A percentile compares a stretch with the other conserved stretches of the same genome.
Evolutionary conservation across 352 stramenopile genomes (phyloP).

Genomic region (Albugo candida): DNA sequence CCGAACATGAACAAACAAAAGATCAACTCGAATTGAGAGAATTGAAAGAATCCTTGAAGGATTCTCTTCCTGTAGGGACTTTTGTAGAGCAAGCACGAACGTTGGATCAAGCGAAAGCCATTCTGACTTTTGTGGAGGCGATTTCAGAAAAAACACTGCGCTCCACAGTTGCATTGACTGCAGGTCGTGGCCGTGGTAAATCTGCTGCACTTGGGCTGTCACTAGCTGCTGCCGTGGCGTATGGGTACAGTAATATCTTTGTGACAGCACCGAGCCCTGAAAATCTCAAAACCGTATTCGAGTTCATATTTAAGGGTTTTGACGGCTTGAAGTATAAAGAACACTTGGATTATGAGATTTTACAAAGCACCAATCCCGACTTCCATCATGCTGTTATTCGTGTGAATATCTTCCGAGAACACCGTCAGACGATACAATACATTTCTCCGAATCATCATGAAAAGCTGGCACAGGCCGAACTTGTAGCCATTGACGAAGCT

Average conservation of each 20-base stretch:
- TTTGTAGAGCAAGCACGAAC: slow-evolving; percentile 91
- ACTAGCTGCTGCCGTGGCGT: slow-evolving; percentile 58
- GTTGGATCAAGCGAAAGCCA: slow-evolving; percentile 87
- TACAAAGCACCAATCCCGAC: slow-evolving; percentile 73
- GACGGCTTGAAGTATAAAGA: slow-evolving; percentile 88
- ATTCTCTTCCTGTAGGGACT: slow-evolving; percentile 89
- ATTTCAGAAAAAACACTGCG: slow-evolving; percentile 92
- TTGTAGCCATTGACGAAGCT: slow-evolving; percentile 97
- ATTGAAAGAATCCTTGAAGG: slow-evolving; percentile 88
- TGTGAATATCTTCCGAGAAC: slow-evolving; percentile 94
- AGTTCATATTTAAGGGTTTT: slow-evolving; percentile 95
- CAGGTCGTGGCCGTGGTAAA: slow-evolving; percentile 84
- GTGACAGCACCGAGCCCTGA: slow-evolving; percentile 96
- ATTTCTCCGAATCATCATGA: slow-evolving; percentile 87
- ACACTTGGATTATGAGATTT: slow-evolving; percentile 95
- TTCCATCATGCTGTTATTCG: slow-evolving; percentile 82
- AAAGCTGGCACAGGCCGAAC: slow-evolving; percentile 93
- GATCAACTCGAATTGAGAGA: slow-evolving; percentile 83
- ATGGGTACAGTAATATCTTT: slow-evolving; percentile 91
- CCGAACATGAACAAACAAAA: slow-evolving; percentile 30
- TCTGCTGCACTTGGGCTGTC: slow-evolving; percentile 94
- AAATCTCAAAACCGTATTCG: slow-evolving; percentile 97
- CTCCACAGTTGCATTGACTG: slow-evolving; percentile 91
- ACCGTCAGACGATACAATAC: slow-evolving; percentile 96
- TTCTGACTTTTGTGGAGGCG: slow-evolving; percentile 95